Evolutionary conservation across 805 yeast species (phyloP).

Genomic region (Cyberlindnera euphorbiiphila): DNA sequence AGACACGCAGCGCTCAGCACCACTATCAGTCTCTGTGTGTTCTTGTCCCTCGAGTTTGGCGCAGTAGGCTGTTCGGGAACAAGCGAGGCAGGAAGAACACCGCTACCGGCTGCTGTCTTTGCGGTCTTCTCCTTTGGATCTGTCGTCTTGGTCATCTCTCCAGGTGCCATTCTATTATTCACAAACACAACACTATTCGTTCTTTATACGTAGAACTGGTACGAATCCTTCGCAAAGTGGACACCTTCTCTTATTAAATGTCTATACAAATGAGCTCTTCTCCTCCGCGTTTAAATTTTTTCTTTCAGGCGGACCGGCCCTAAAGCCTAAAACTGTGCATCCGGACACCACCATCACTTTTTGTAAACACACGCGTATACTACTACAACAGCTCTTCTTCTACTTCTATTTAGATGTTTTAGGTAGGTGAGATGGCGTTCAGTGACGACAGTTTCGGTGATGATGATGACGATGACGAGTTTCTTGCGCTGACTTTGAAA

Average conservation of each 20-base stretch:
- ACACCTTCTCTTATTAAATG: background rate
- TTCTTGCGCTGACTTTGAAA: constrained; percentile 44
- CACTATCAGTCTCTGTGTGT: constrained; percentile 82
- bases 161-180: too few species aligned
- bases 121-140: constrained; percentile 23
- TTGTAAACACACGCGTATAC: background rate
- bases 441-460: constrained; percentile 6
- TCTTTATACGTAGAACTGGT: constrained; percentile 2
- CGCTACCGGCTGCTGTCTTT: too few species aligned
- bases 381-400: background rate
- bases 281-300: constrained; percentile 1
- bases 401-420: too few species aligned
- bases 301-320: background rate
- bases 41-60: constrained; percentile 78
- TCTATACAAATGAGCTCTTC: too few species aligned
- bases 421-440: too few species aligned
- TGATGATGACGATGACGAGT: constrained; percentile 38
- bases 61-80: constrained; percentile 87
- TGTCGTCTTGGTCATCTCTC: too few species aligned
- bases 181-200: constrained; percentile 7
- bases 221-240: background rate
- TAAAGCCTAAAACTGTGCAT: background rate
- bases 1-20: constrained; percentile 95
- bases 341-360: constrained; percentile 1
- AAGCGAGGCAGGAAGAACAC: constrained; percentile 58